These are phyloP conservation scores for Candida quercuum DNA, from an alignment of 805 yeast genomes.

Conservation along the genomic window DNA sequence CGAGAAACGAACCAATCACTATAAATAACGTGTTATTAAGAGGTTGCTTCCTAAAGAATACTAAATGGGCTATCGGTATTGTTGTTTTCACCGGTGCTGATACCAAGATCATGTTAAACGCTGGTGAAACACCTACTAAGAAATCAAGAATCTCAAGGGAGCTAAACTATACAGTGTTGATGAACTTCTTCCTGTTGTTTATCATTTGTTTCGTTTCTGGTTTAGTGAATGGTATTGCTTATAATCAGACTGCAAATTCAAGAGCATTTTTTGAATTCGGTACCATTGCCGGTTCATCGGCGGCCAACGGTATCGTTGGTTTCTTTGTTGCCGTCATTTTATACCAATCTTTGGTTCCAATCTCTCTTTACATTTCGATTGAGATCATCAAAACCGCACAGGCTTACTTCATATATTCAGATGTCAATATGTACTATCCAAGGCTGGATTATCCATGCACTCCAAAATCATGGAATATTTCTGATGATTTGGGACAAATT, in stretches of 20 bases:
- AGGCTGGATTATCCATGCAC: conserved; percentile 73
- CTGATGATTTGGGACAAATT: conserved; percentile 81
- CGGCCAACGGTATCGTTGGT: conserved; percentile 61
- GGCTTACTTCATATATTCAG: conserved; percentile 75
- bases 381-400: conserved; percentile 80
- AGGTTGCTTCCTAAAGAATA: conserved; percentile 75
- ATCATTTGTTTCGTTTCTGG: conserved; percentile 66
- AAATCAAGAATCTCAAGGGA: conserved; percentile 70
- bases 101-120: conserved; percentile 74
- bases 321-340: conserved; percentile 74
- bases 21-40: conserved; percentile 66
- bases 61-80: conserved; percentile 78
- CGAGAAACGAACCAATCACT: conserved; percentile 56
- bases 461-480: conserved; percentile 79
- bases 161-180: conserved; percentile 60
- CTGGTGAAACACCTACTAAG: conserved; percentile 77
- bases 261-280: conserved; percentile 66
- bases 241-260: conserved; percentile 40
- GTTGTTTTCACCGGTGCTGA: conserved; percentile 76
- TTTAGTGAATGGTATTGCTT: conserved; percentile 63
- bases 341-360: conserved; percentile 77
- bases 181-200: conserved; percentile 63
- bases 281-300: conserved; percentile 60
- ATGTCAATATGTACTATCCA: conserved; percentile 63
- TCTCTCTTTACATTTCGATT: conserved; percentile 73